Conservation (phyloP, 2,329 filamentous ascomycete species). For the Aspergillus carbonarius region DNA sequence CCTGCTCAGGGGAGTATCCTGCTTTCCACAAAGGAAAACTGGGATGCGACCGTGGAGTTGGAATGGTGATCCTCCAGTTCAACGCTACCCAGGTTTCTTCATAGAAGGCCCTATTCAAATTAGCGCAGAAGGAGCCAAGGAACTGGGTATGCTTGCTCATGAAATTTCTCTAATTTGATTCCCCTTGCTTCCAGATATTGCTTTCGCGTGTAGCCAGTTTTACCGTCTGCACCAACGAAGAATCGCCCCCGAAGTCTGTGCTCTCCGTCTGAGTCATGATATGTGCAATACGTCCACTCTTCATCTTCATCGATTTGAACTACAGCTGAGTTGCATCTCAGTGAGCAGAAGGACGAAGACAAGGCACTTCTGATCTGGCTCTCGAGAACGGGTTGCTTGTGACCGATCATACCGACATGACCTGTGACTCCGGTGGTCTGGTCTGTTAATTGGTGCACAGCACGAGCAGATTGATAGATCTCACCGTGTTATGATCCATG, state of each 20-base stretch:
- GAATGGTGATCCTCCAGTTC: slow-evolving; percentile 47
- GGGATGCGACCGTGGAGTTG: slow-evolving; percentile 49
- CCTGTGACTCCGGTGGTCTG: slow-evolving; percentile 30
- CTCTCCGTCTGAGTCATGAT: slow-evolving; percentile 20
- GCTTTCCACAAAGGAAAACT: slow-evolving; percentile 50
- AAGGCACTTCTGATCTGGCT: slow-evolving; percentile 21
- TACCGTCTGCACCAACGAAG: slow-evolving; percentile 50
- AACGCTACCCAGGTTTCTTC: slow-evolving; percentile 49
- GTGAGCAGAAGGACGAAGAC: slow-evolving; percentile 10
- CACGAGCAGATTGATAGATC: neutral
- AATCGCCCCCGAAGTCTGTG: slow-evolving; percentile 25
- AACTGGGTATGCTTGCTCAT: slow-evolving; percentile 11
- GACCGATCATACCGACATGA: slow-evolving; percentile 30
- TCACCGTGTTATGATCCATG: slow-evolving; percentile 23
- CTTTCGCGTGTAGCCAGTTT: slow-evolving; percentile 49
- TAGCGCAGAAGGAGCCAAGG: slow-evolving; percentile 2
- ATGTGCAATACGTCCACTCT: slow-evolving; percentile 17
- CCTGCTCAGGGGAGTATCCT: slow-evolving; percentile 47
- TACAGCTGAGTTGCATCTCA: slow-evolving; percentile 21
- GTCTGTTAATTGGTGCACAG: neutral
- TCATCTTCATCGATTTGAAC: slow-evolving; percentile 14
- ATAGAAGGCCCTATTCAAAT: slow-evolving; percentile 16
- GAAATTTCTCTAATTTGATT: slow-evolving; percentile 36
- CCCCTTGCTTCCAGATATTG: slow-evolving; percentile 47
- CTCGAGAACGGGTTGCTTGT: slow-evolving; percentile 33